A percentile compares a stretch with the other conserved stretches of the same genome.
Conservation (phyloP, 768 basidiomycete genomes). For the Dentipellis fragilis region DNA sequence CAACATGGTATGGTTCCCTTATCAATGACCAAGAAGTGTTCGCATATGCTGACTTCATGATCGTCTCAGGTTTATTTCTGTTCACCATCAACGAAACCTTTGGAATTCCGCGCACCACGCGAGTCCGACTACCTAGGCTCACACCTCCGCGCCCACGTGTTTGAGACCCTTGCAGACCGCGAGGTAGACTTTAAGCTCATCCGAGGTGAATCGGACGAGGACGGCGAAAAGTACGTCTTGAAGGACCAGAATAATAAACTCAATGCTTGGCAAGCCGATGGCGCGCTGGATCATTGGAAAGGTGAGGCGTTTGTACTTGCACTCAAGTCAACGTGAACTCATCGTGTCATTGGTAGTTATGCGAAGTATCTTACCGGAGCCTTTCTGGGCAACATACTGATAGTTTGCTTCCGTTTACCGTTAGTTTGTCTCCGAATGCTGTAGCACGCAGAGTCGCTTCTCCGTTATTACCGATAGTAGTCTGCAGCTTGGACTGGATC, state of each 20-base stretch:
- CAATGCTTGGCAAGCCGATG: conserved; percentile 53
- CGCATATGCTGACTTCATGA: too few species aligned
- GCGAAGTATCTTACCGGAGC: conserved; percentile 62
- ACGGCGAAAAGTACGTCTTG: conserved; percentile 40
- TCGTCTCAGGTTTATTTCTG: conserved; percentile 71
- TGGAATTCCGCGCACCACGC: conserved; percentile 48
- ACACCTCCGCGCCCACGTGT: conserved; percentile 50
- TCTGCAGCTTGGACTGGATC: too few species aligned
- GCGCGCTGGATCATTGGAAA: conserved; percentile 68
- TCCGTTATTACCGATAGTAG: too few species aligned
- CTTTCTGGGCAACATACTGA: conserved; percentile 75
- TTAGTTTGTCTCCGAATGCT: too few species aligned
- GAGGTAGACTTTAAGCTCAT: conserved; percentile 14
- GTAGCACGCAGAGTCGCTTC: too few species aligned
- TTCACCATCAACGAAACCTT: conserved; percentile 39
- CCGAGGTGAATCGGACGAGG: conserved; percentile 18
- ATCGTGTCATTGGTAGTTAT: conserved; percentile 42
- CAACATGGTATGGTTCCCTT: conserved; percentile 54
- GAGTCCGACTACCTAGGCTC: conserved; percentile 62
- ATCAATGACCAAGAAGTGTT: not conserved
- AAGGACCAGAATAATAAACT: conserved; percentile 56
- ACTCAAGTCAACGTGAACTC: not conserved
- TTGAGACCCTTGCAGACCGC: conserved; percentile 31
- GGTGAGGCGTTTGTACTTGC: conserved; percentile 30
- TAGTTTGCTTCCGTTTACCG: not conserved